Conservation (phyloP, 163 green algal genomes). For the Chlamydomonas reinhardtii region DNA sequence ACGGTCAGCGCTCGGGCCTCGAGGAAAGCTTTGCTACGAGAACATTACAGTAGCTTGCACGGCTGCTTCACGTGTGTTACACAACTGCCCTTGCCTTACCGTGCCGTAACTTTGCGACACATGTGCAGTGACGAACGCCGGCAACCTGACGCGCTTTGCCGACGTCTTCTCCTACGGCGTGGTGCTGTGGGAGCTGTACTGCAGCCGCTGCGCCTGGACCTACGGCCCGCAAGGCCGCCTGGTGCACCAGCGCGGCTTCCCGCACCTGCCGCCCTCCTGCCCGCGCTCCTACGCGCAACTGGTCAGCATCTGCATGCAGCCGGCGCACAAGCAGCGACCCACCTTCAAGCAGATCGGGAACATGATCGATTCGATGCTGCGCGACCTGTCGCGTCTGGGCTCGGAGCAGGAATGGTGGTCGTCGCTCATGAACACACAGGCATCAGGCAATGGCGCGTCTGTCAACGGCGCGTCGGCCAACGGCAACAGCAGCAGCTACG, state of each 20-base stretch:
- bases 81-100: no score
- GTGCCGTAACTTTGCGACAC: no score
- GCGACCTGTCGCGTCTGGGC: neutral
- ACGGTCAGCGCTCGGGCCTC: no score
- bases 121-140: slow-evolving; percentile 16
- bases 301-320: slow-evolving; percentile 33
- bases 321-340: slow-evolving; percentile 41
- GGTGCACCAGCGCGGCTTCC: slow-evolving; percentile 40
- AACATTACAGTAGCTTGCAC: no score
- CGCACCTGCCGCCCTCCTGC: slow-evolving; percentile 39
- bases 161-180: slow-evolving; percentile 52
- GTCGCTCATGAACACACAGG: neutral
- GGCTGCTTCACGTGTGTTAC: no score
- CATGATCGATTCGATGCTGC: slow-evolving; percentile 8
- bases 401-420: neutral
- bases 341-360: slow-evolving; percentile 32
- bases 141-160: slow-evolving; percentile 48
- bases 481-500: no score
- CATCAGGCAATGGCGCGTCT: no score
- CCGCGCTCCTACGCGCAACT: slow-evolving; percentile 15
- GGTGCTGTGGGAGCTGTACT: slow-evolving; percentile 48
- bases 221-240: slow-evolving; percentile 43
- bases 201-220: slow-evolving; percentile 33
- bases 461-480: no score
- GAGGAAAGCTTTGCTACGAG: no score